Base-by-base conservation (phyloP, 202 grass and related monocot genomes). In the Alloteropsis angusta region DNA sequence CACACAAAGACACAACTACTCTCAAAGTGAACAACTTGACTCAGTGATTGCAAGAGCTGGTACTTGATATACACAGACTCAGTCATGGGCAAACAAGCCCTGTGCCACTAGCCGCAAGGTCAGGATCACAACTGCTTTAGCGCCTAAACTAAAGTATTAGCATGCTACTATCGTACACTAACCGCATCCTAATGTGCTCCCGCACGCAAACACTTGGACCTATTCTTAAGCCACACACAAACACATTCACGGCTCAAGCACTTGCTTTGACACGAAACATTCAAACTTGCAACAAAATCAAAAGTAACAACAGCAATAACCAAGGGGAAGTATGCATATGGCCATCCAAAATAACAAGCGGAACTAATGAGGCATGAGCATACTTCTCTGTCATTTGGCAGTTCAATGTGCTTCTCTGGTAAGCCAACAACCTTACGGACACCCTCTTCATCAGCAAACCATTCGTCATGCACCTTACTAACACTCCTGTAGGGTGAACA, bases 381-480 rank as follows among this genome's bases (percentile, higher is more conserved):
- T 91, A 96, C 96, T 90, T 99, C 96, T 93, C 88, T 86, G 73
- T 83, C 85, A 70, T 91, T 85, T 68, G 85, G 87, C 68, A 98
- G 38, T 50, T 86, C 88, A 41, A 39, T 65, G 19, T 55, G 61
- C 55, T 89, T 94, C 79, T 95, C 96, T 64, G 85, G 87, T 42
- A 98, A 93, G 72, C 96, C 96, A 73, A 98, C 88, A 74, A 84
- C 75, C 80, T 93, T 98, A 25, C 96, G 89, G 69, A 93, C 96
- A 78, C 62, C 79, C 59, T 98, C 96, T 89, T 98, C 96, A 84
- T 98, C 92, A 72, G 90, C 96, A 79, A 98, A 98, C 96, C 96
- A 98, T 93, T 94, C 96, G 30, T 98, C 96, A 68, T 98, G 96
- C 75, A 98, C 96, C 85, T 94, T 92, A 85, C 96, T 98, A 46